Evolutionary conservation across 192 early-diverging fungal species (phyloP), one percentile per base, ranked within the genome.

Genomic region (Chytriomyces hyalinus): DNA sequence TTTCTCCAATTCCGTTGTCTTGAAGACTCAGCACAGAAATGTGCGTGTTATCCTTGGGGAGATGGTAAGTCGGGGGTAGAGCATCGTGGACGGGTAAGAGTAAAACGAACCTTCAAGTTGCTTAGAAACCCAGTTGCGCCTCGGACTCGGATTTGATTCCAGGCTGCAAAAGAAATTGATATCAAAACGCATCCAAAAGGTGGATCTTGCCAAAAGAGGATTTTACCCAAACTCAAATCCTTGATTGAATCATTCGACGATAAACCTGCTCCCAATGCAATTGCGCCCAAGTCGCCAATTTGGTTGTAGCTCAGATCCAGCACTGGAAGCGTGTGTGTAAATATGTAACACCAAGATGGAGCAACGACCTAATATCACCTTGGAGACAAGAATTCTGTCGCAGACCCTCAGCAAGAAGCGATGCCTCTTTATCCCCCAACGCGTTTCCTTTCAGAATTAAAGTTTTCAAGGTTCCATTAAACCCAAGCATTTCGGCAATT

Each of bases 251-350:
- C 87, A 62, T 89, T 89, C 13, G 68, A 60, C 3, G 50, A 57
- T 3, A 89, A 20, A 3, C 82, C 87, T 9, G 74, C 53, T 24
- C 87, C 87, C 61, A 89, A 74, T 3, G 84, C 84, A 63, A 84
- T 81, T 1, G 84, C 85, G 36, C 87, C 87, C 24, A 89, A 53
- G 61, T 85, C 83, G 6, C 87, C 87, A 61, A 89, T 85, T 11
- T 76, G 15, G 62, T 89, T 89, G 67, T 85, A 53, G 64, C 84
- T 86, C n/a, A 89, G 53, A 62, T 89, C 84, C 3, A 89, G 66
- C 0, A 79, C 87, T 82, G 53, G 3, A 45, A 26, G 24, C 24
- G 53, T n/a, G 8, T 28, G 47, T n/a, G 17, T 68, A 1, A 50
- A 68, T 49, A 46, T 46, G 17, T 13, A 44, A 0, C 22, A 72